Base-by-base conservation (phyloP, 371 early-diverging fungal species). In the Syncephalastrum monosporum region DNA sequence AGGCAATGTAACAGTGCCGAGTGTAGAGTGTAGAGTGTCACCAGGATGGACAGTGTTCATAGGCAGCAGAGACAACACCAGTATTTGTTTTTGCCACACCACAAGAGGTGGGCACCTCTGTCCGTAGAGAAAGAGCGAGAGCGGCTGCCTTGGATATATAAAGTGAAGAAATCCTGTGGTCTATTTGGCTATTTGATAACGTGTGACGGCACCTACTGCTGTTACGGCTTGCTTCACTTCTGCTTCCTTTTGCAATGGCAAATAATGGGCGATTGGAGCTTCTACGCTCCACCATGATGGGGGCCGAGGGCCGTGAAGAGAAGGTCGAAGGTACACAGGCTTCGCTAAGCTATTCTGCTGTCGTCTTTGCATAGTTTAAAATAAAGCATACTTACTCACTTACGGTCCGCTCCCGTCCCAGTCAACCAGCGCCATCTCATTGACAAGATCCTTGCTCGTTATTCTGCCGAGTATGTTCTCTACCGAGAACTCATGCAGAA, bases 391-490 rank as follows among this genome's bases (percentile, higher is more conserved):
- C 27, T 14, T 10, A 7, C 7, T 55, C 24, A 13, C 17, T 15
- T 14, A 12, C 21, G 17, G 56, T 23, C 50, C 47, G 49, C 17
- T 56, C 8, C 43, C 47, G 14, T 41, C 60, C 12, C 55, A 79
- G 92, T 93, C 4, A 94, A 96, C 71, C 95, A 94, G 68, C 82
- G 96, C 23, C 93, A 92, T 67, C 79, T 96, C 44, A 93, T 96
- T 60, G 96, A 96, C 72, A 94, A 96, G 80, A 92, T 95, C 43
- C 75, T 94, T 14, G 94, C 93, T 15, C 79, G 95, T 69, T 86
- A 82, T 29, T 90, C 91, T 4, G 89, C 93, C 7, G 91, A 92
- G 64, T 86, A 79, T 71, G 86, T 85, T 4, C 75, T 87, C 8
- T 89, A 86, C 52, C 68, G 88, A 55, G 87, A 92, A 72, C 73